These are phyloP conservation scores for Kalmanozyma brasiliensis DNA, from an alignment of 1,284 basidiomycete species.

Conservation along the genomic window DNA sequence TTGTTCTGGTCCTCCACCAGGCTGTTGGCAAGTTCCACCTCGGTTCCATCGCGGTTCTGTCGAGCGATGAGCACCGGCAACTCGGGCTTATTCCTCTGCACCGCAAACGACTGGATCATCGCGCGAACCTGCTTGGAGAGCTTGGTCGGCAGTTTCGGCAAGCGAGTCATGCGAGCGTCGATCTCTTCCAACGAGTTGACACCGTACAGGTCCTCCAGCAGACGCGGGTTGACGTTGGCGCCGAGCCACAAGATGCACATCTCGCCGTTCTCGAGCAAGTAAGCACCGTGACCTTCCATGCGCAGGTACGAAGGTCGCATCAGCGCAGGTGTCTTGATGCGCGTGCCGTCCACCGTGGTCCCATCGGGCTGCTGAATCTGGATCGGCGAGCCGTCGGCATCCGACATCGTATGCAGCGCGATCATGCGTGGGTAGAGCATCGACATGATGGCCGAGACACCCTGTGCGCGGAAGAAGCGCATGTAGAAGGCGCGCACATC, in stretches of 20 bases:
- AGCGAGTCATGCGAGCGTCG: constrained; percentile 76
- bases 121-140: constrained; percentile 87
- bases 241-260: constrained; percentile 92
- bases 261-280: constrained; percentile 94
- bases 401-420: constrained; percentile 85
- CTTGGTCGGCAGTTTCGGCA: constrained; percentile 80
- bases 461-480: constrained; percentile 79
- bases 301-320: constrained; percentile 86
- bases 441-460: constrained; percentile 78
- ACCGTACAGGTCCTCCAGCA: constrained; percentile 86
- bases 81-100: constrained; percentile 74
- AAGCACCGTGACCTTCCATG: constrained; percentile 91
- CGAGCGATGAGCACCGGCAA: constrained; percentile 82
- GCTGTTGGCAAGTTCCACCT: constrained; percentile 97
- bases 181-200: constrained; percentile 81
- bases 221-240: constrained; percentile 79
- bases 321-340: constrained; percentile 78
- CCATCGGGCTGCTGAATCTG: constrained; percentile 69
- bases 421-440: constrained; percentile 89
- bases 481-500: constrained; percentile 91
- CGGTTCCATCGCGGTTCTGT: constrained; percentile 91
- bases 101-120: constrained; percentile 78
- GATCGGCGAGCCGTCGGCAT: constrained; percentile 77
- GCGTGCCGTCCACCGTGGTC: constrained; percentile 69
- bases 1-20: constrained; percentile 97